These are phyloP conservation scores for Furcasterigmium furcatum DNA, from an alignment of 2,329 filamentous ascomycete genomes.

Conservation along the genomic window DNA sequence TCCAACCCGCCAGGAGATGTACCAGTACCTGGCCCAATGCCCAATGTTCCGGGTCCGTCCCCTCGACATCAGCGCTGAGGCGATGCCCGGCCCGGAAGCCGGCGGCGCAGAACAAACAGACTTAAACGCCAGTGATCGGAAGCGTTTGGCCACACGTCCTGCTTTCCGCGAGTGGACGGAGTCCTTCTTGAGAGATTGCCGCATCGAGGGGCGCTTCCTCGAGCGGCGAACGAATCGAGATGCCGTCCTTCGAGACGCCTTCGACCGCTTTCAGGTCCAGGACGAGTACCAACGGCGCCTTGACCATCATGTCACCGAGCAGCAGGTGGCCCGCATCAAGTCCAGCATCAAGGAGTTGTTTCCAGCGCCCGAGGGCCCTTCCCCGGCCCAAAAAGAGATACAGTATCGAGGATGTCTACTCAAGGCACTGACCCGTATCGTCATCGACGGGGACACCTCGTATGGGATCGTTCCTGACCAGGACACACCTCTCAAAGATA, in stretches of 20 bases:
- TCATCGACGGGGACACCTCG: conserved; percentile 39
- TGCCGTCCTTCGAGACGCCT: conserved; percentile 47
- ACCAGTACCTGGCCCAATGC: conserved; percentile 55
- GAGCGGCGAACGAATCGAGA: conserved; percentile 30
- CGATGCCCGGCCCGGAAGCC: conserved; percentile 9
- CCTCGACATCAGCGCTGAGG: background rate
- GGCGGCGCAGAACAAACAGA: conserved; percentile 16
- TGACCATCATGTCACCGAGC: conserved; percentile 34
- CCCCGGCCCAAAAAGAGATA: conserved; percentile 9
- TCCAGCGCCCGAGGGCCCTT: conserved; percentile 14
- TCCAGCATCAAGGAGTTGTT: conserved; percentile 37
- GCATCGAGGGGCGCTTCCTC: conserved; percentile 31
- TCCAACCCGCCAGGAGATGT: conserved; percentile 49
- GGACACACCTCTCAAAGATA: conserved; percentile 21
- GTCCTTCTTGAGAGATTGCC: conserved; percentile 56
- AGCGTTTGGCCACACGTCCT: conserved; percentile 49
- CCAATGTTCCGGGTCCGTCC: conserved; percentile 52
- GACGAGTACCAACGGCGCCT: conserved; percentile 40
- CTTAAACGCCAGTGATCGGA: conserved; percentile 53
- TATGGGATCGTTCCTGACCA: conserved; percentile 28
- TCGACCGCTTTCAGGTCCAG: conserved; percentile 45
- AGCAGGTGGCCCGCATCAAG: conserved; percentile 33
- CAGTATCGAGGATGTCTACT: conserved; percentile 29
- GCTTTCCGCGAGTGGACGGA: conserved; percentile 60
- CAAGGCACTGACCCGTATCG: conserved; percentile 44